phyloP scores from a whole-genome alignment of 1,284 basidiomycete species.

The Megacollybia platyphylla region DNA sequence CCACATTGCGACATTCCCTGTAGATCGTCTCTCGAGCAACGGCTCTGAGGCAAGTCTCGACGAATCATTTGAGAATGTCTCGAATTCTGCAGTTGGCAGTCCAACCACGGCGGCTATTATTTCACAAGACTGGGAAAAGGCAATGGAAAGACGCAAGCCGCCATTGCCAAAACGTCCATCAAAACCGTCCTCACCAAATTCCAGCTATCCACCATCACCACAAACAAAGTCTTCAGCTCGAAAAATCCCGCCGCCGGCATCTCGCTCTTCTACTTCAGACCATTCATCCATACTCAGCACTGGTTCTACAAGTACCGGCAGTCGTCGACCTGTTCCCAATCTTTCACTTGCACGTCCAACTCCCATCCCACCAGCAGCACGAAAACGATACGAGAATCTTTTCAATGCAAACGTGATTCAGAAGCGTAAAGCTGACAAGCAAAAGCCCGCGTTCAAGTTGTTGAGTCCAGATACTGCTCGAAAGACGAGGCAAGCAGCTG shows the following conservation, averaged over 20 bases:
- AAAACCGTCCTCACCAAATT: constrained; percentile 9
- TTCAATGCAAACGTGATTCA: constrained; percentile 48
- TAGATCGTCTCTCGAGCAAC: constrained; percentile 29
- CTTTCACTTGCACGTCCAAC: constrained; percentile 31
- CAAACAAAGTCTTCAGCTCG: constrained; percentile 12
- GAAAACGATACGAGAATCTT: constrained; percentile 51
- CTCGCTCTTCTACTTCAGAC: constrained; percentile 36
- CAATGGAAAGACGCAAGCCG: constrained; percentile 18
- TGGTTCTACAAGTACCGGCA: constrained; percentile 16
- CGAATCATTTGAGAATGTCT: constrained; percentile 63
- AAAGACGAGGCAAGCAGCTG: constrained; percentile 42
- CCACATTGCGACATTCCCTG: constrained; percentile 32
- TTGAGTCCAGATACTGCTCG: constrained; percentile 25
- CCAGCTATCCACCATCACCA: constrained; percentile 2
- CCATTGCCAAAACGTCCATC: constrained; percentile 43
- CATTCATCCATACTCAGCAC: constrained; percentile 48
- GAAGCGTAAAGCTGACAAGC: constrained; percentile 24
- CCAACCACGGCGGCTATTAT: constrained; percentile 25
- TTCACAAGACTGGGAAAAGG: constrained; percentile 31
- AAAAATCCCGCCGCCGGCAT: constrained; percentile 20
- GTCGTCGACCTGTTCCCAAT: not conserved
- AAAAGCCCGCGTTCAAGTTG: constrained; percentile 15
- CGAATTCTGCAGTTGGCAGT: constrained; percentile 25
- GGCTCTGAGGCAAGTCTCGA: constrained; percentile 43
- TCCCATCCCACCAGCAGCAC: constrained; percentile 50